Conservation (phyloP, 345 rosid genomes). For the Heritiera fomes region DNA sequence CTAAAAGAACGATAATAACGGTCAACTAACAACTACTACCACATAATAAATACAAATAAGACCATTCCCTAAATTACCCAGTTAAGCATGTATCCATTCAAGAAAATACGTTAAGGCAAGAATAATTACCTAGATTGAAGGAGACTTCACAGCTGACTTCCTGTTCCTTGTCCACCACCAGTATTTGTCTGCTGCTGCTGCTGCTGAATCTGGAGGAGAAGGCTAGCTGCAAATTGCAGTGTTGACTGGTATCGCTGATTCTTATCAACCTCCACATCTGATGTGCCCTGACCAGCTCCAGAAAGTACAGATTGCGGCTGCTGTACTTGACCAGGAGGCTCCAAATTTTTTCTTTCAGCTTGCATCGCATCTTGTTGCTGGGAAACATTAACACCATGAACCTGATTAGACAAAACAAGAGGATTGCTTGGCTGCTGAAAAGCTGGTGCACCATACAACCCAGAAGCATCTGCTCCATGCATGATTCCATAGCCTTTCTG, state of each 20-base stretch:
- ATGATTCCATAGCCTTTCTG: conserved; percentile 47
- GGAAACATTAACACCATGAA: conserved; percentile 42
- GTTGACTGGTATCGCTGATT: conserved; percentile 92
- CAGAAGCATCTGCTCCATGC: conserved; percentile 48
- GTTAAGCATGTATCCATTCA: conserved; percentile 4
- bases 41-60: conserved; percentile 17
- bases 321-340: conserved; percentile 50
- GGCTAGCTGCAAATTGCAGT: conserved; percentile 85
- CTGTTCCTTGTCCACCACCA: conserved; percentile 47
- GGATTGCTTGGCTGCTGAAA: conserved; percentile 45
- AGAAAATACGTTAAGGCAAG: conserved; percentile 13
- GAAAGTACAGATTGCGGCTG: conserved; percentile 52
- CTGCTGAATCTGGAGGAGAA: conserved; percentile 89
- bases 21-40: conserved; percentile 10
- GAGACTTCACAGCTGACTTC: conserved; percentile 35
- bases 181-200: conserved; percentile 53
- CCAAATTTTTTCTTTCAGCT: conserved; percentile 43
- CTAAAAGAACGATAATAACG: neutral
- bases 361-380: conserved; percentile 51
- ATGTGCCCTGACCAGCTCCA: conserved; percentile 48
- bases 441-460: conserved; percentile 40
- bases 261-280: conserved; percentile 74
- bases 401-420: conserved; percentile 46
- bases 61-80: conserved; percentile 13
- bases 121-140: conserved; percentile 41